These are phyloP conservation scores for Apiotrichum sp. DNA, from an alignment of 1,284 basidiomycete species.

Conservation along the genomic window DNA sequence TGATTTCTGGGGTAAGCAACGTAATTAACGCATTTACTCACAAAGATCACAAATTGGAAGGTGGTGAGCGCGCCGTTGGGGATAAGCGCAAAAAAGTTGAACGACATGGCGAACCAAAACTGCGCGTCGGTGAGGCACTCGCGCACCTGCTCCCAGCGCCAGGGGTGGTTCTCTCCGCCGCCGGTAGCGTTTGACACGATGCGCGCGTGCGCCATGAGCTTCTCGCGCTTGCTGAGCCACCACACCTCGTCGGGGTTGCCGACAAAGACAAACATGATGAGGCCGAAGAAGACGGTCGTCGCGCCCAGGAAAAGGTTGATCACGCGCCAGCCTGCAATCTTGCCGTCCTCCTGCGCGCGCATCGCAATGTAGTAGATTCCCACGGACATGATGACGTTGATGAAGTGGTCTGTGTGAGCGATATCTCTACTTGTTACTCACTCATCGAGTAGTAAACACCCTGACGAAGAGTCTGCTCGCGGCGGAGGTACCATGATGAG, in stretches of 20 bases:
- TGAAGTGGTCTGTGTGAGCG: too few relatives aligned
- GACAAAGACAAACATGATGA: constrained; percentile 15
- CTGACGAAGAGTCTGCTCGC: constrained; percentile 16
- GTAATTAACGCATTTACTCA: too few relatives aligned
- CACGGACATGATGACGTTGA: background rate
- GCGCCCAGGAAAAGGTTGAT: constrained; percentile 29
- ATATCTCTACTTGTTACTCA: background rate
- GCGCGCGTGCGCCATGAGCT: constrained; percentile 18
- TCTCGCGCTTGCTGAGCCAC: constrained; percentile 19
- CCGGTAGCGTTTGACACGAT: constrained; percentile 17
- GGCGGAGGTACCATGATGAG: constrained; percentile 14
- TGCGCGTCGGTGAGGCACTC: constrained; percentile 30
- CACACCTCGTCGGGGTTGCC: constrained; percentile 19
- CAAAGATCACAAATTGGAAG: too few relatives aligned
- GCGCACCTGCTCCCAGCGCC: constrained; percentile 24
- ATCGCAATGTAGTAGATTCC: constrained; percentile 19
- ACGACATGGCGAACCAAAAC: constrained; percentile 13
- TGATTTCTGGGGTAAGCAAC: background rate
- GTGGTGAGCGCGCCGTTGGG: background rate
- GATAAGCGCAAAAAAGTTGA: background rate
- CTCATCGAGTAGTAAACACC: constrained; percentile 24
- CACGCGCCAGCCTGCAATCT: constrained; percentile 19
- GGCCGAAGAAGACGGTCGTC: constrained; percentile 10
- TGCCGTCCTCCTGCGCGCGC: constrained; percentile 10
- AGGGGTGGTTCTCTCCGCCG: constrained; percentile 18